These are phyloP conservation scores for Raddia distichophylla DNA, from an alignment of 176 grass and related monocot genomes.

Conservation along the genomic window DNA sequence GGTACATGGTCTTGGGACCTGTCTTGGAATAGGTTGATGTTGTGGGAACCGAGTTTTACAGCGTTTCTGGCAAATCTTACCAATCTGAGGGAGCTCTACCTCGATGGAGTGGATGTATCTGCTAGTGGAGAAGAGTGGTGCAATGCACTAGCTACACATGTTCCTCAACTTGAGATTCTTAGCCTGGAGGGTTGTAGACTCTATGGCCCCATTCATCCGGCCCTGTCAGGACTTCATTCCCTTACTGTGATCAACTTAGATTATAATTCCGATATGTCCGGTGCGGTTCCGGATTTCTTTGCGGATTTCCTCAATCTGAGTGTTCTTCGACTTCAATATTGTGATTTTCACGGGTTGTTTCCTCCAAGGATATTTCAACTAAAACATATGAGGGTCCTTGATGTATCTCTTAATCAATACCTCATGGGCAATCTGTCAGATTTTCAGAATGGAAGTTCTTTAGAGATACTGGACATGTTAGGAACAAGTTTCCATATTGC, in stretches of 20 bases:
- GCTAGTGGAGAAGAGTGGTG: background rate
- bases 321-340: background rate
- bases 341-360: too few relatives aligned
- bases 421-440: constrained; percentile 5
- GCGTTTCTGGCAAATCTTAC: background rate
- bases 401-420: constrained; percentile 18
- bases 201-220: constrained; percentile 11
- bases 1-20: too few relatives aligned
- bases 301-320: constrained; percentile 33
- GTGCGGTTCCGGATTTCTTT: constrained; percentile 28
- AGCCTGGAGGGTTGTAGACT: constrained; percentile 12
- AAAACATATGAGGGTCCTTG: constrained; percentile 14
- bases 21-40: rapidly evolving
- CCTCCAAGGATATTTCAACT: constrained; percentile 19
- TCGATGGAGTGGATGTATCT: background rate
- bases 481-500: background rate
- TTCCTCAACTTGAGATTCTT: constrained; percentile 45
- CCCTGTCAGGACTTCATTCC: constrained; percentile 6
- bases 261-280: too few relatives aligned
- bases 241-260: background rate
- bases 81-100: constrained; percentile 16
- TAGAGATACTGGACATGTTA: background rate
- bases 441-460: background rate
- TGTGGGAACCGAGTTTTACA: background rate
- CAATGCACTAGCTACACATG: background rate